Base-by-base conservation (phyloP, 169 alveolate species). In the Hepatocystis sp. region DNA sequence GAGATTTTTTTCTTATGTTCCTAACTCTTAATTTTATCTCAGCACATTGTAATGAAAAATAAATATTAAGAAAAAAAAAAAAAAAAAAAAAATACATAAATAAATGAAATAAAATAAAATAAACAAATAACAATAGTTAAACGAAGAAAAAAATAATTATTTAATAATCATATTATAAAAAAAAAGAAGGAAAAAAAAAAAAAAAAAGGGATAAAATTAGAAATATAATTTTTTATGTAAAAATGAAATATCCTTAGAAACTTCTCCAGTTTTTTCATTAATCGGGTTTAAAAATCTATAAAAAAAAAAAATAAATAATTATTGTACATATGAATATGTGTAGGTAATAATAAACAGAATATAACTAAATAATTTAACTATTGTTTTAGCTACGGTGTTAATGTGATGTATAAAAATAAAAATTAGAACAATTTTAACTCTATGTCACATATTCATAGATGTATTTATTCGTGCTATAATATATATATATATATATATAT, bases 201-300 rank as follows among this genome's bases (percentile, higher is more conserved):
- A 55, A 36, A 49, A 71, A 71, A 71, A 71, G 7, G 47, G 5
- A 39, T 2, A 32, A 46, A 60, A 15, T 63, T 28, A 78, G 42
- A 78, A 78, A 42, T 78, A 78, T 63, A 78, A 61, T 51, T 78
- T 78, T 53, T 78, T 78, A 67, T 78, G 89, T 32, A 78, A 78
- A 32, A 78, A 78, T 44, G 89, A 44, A 78, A 78, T 63, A 42
- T 78, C 89, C 66, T 78, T 78, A 39, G 89, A 78, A 32, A 78
- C 89, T 58, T 78, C 89, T 34, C 89, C 89, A 0, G 89, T 78
- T 36, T 78, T 78, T 51, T 78, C 61, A 34, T 78, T 78, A 61
- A 63, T 51, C 28, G 89, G 89, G 21, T 78, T 84, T 36, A 78
- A 61, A 44, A 78, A 78, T 49, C 89, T 78, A 55, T 13, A 60